Evolutionary conservation across 257 asterid species (phyloP).

Genomic region (Plantago ovata): DNA sequence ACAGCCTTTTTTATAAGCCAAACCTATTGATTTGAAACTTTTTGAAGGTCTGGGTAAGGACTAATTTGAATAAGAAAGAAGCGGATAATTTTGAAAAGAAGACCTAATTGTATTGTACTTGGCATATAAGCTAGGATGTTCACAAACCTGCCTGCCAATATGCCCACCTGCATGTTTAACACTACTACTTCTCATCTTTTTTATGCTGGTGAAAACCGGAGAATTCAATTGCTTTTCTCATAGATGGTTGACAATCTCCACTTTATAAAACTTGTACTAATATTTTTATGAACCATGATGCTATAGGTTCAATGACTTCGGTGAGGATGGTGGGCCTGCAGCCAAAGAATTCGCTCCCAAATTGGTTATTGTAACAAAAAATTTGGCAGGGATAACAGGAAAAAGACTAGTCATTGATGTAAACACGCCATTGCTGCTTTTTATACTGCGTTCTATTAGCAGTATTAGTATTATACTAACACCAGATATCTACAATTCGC

Average conservation of each 20-base stretch:
- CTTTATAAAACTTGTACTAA: background rate
- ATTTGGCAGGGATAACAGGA: conserved; percentile 45
- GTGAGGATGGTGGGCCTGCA: conserved; percentile 87
- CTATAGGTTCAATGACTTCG: conserved; percentile 77
- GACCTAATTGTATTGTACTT: too few species aligned
- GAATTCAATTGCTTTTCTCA: too few species aligned
- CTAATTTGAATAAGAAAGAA: too few species aligned
- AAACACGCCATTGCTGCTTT: conserved; percentile 12
- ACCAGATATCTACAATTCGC: conserved; percentile 17
- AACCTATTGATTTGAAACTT: background rate
- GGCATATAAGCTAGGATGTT: too few species aligned
- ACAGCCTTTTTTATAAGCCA: too few species aligned
- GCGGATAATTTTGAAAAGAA: too few species aligned
- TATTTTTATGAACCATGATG: background rate
- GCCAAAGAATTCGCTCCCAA: conserved; percentile 76
- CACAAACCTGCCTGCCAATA: too few species aligned
- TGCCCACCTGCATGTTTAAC: too few species aligned
- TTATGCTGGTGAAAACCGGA: too few species aligned
- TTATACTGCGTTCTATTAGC: background rate
- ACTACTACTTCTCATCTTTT: too few species aligned
- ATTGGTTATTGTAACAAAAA: conserved; percentile 46
- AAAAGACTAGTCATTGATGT: conserved; percentile 50
- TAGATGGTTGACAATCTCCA: too few species aligned
- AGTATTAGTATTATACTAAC: background rate
- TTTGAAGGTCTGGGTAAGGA: too few species aligned